A percentile compares a stretch with the other conserved stretches of the same genome.
These are phyloP conservation scores for Arthroderma sp. DNA, from an alignment of 2,329 filamentous ascomycete species.

Conservation along the genomic window DNA sequence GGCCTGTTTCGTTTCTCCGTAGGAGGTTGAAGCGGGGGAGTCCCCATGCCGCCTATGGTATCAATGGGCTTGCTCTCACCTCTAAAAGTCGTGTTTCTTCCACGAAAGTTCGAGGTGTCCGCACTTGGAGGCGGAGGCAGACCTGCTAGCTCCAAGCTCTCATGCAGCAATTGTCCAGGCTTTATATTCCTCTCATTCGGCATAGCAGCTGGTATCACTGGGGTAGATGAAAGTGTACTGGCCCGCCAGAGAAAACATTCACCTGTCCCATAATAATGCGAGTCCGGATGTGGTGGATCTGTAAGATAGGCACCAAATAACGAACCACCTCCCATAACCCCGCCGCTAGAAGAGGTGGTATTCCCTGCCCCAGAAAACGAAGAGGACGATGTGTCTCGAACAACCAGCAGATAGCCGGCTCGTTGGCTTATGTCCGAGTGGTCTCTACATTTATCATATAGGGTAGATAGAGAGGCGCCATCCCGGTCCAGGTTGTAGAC, in stretches of 20 bases:
- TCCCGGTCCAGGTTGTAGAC: slow-evolving; percentile 86
- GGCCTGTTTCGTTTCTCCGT: background rate
- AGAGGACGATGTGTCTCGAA: slow-evolving; percentile 51
- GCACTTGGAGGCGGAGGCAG: slow-evolving; percentile 59
- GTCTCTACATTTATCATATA: slow-evolving; percentile 67
- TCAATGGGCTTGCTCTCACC: slow-evolving; percentile 23
- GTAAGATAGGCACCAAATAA: slow-evolving; percentile 91
- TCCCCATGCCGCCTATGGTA: background rate
- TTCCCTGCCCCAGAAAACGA: slow-evolving; percentile 2
- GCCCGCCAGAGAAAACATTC: slow-evolving; percentile 91
- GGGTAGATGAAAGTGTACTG: slow-evolving; percentile 47
- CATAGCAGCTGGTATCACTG: slow-evolving; percentile 19
- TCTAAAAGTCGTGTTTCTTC: slow-evolving; percentile 47
- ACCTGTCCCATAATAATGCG: slow-evolving; percentile 88
- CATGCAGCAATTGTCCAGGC: slow-evolving; percentile 13
- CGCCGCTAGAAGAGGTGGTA: slow-evolving; percentile 28
- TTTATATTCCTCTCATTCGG: slow-evolving; percentile 7
- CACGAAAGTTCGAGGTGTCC: slow-evolving; percentile 49
- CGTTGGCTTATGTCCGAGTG: slow-evolving; percentile 53
- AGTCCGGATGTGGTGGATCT: slow-evolving; percentile 65
- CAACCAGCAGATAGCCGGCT: slow-evolving; percentile 80
- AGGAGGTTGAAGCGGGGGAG: background rate
- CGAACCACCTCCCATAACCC: slow-evolving; percentile 18
- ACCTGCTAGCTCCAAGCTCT: slow-evolving; percentile 39
- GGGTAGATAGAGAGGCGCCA: slow-evolving; percentile 71